Base-by-base conservation (phyloP, 2,329 filamentous ascomycete species). In the Ophiostoma fasciatum region DNA sequence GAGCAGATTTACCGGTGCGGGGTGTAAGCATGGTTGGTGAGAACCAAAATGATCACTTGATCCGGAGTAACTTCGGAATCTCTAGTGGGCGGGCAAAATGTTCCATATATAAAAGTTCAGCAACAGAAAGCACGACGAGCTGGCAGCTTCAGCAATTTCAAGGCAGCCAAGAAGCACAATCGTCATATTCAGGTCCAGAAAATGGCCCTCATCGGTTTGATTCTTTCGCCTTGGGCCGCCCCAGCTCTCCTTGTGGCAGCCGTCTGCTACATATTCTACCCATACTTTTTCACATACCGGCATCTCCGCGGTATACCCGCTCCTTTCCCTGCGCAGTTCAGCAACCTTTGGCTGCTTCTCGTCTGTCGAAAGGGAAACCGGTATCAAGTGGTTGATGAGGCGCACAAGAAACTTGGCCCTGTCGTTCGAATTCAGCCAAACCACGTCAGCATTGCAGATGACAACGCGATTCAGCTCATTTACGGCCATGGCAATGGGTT, bases 401-500 rank as follows among this genome's bases (percentile, higher is more conserved):
- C 73, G 7, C 85, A 94, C 57, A 71, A 79, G 61, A 78, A 75
- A 49, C 63, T 80, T 29, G 85, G 85, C 4, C 77, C 75, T n/a
- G 58, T 94, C 2, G 77, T 94, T 17, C 71, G 85, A 25, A 79
- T 94, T 45, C 79, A 84, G 49, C 87, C 87, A 1, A 74, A 85
- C 48, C 85, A 94, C 49, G 67, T 93, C 47, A 85, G 79, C 38
- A 63, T 94, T 37, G 82, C 79, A 36, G 82, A 92, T 50, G 77
- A 80, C 20, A 68, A 67, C n/a, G 83, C 82, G 2, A 87, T 94
- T 36, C 66, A 68, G 12, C 57, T 66, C 31, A 72, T 93, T 37
- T 93, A 93, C 47, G 84, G 84, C 5, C 79, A 84, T 47, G 77
- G 78, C 7, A 83, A 82, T 49, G 79, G 78, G 0, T 81, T 82